phyloP scores from a whole-genome alignment of 2,329 filamentous ascomycete species.

The Biscogniauxia marginata region DNA sequence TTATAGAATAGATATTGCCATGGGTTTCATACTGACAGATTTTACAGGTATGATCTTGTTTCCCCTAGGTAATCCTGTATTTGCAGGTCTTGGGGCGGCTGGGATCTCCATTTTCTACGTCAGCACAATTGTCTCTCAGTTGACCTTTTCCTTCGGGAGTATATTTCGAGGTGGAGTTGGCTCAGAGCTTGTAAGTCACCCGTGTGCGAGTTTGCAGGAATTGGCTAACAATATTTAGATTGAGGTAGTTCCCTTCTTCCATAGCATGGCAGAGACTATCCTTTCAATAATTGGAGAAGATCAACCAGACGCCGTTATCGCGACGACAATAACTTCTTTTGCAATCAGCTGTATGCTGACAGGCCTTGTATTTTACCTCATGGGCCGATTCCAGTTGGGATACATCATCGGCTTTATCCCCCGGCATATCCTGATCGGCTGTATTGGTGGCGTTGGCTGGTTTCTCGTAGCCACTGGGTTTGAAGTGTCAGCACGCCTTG shows the following conservation, averaged over 20 bases:
- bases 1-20: neutral
- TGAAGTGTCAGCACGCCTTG: conserved; percentile 86
- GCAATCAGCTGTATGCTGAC: conserved; percentile 88
- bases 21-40: conserved; percentile 8
- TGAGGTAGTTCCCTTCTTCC: conserved; percentile 97
- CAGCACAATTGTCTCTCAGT: conserved; percentile 90
- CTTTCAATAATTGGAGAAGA: conserved; percentile 74
- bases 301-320: conserved; percentile 81
- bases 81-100: conserved; percentile 81
- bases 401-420: conserved; percentile 97
- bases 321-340: conserved; percentile 91
- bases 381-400: conserved; percentile 83
- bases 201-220: neutral
- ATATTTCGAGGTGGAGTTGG: conserved; percentile 89
- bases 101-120: conserved; percentile 99
- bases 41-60: conserved; percentile 82
- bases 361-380: conserved; percentile 84
- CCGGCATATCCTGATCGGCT: conserved; percentile 92
- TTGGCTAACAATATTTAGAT: conserved; percentile 54
- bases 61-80: conserved; percentile 82
- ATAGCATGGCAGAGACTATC: conserved; percentile 95
- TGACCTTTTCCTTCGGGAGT: conserved; percentile 84
- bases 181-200: conserved; percentile 73
- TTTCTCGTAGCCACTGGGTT: conserved; percentile 90
- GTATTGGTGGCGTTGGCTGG: conserved; percentile 95